Evolutionary conservation across 345 rosid species (phyloP), one percentile per base, ranked within the genome.

Genomic region (Brassica nigra): DNA sequence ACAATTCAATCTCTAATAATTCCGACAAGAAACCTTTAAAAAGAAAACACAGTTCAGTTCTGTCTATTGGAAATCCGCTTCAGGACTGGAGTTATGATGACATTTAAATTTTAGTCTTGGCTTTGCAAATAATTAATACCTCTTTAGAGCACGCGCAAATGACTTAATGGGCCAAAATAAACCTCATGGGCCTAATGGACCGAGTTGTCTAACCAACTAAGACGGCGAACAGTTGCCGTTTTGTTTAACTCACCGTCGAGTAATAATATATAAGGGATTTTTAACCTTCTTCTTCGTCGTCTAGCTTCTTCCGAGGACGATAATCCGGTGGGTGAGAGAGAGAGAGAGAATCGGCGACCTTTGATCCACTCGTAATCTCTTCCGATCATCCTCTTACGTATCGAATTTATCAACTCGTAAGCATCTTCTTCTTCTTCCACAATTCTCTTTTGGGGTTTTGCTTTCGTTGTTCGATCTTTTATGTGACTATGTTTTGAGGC

Each of bases 61-160:
- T 92, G 93, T 89, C 98, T 88, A 69, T 79, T 70, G 66, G 97
- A 23, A 23, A 23, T 23, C 27, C 27, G 27, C 27, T 34, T 5
- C 39, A 5, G 5, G 8, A 34, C 39, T 34, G 8, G 39, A 39
- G 47, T 39, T 39, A 39, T 33, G 36, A 33, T 10, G 47, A 8
- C 47, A 39, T 39, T 39, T 39, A 12, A 10, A 39, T 39, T 39
- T 34, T 34, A 34, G 27, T 23, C 27, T 23, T 23, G 52, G 52
- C n/a, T 42, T 37, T 37, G 44, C 44, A 37, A 37, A 37, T 37
- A 37, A 37, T 37, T 8, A n/a, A n/a, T n/a, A n/a, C n/a, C n/a
- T n/a, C n/a, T 1, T 42, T 42, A 42, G 52, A 42, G 52, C 14
- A 4, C 52, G 52, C 52, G n/a, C 52, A 42, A 42, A 42, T 42